Evolutionary conservation across 805 yeast species (phyloP), one percentile per base, ranked within the genome.

Genomic region (Wickerhamiella australiensis): DNA sequence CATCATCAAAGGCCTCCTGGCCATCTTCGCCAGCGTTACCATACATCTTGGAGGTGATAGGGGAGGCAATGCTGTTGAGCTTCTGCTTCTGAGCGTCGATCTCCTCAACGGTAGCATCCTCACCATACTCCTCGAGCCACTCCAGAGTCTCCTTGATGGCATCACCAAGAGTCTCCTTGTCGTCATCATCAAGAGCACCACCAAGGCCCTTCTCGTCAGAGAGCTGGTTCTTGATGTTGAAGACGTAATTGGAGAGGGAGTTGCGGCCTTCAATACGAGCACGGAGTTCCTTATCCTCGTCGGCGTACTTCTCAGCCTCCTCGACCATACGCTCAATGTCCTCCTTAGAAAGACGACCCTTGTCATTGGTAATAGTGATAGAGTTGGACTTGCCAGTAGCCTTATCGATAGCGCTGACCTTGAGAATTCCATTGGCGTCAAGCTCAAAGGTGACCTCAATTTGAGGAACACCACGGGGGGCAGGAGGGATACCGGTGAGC

Each of bases 311-410:
- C 70, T 87, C 97, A 60, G 96, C 96, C 65, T 90, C 97, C 64
- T 80, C 92, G 56, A 90, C 95, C 96, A 90, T 90, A 72, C 90
- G 85, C 62, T 90, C 96, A 61, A 90, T 88, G 56, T 87, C 95
- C 55, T 88, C 96, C 73, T 85, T 82, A 22, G 90, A 76, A 63
- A 87, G 77, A 75, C 96, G 84, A 62, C 95, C 95, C 74, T 85
- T 85, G 69, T 87, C 96, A 63, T 87, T 87, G 61, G 86, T 83
- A 65, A 87, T 87, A 50, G 95, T 85, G 64, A 87, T 84, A 61
- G 90, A 81, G 69, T 88, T 86, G 52, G 84, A 75, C 70, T 85
- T 84, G 68, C 96, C 96, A 51, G 95, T 85, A 64, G 92, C 95
- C 74, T 87, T 87, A 66, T 87, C 96, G 57, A 83, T 74, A 51